Evolutionary conservation across 2,329 filamentous ascomycete species (phyloP).

Genomic region (Fusarium caatingaense): DNA sequence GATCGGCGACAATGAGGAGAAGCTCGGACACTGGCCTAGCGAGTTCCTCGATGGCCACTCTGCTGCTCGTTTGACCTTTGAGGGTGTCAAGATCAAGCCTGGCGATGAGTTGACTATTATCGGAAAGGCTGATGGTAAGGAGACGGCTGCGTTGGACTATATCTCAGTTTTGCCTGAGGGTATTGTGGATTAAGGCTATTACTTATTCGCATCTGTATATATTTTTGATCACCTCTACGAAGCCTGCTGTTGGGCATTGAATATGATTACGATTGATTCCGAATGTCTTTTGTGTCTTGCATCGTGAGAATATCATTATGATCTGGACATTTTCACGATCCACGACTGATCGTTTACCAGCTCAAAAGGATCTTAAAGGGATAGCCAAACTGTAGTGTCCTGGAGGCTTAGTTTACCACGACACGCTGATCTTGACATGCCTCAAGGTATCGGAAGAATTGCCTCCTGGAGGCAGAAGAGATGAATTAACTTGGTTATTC

Average conservation of each 20-base stretch:
- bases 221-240: not conserved
- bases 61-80: conserved; percentile 71
- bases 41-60: conserved; percentile 73
- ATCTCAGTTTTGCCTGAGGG: conserved; percentile 66
- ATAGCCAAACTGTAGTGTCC: not conserved
- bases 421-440: no score
- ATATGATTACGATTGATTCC: not conserved
- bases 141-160: conserved; percentile 76
- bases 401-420: not conserved
- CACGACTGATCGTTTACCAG: not conserved
- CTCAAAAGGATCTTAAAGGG: not conserved
- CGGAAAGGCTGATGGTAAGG: conserved; percentile 68
- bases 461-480: no score
- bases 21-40: conserved; percentile 68
- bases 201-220: not conserved
- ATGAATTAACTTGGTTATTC: no score
- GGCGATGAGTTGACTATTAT: conserved; percentile 67
- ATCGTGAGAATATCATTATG: rapidly evolving
- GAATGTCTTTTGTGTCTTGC: not conserved
- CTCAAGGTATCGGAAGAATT: no score
- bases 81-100: conserved; percentile 58
- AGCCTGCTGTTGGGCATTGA: not conserved
- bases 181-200: conserved; percentile 10
- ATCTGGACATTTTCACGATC: not conserved
- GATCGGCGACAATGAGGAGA: conserved; percentile 69